Base-by-base conservation (phyloP, 2,329 filamentous ascomycete species). In the Aspergillus japonicus region DNA sequence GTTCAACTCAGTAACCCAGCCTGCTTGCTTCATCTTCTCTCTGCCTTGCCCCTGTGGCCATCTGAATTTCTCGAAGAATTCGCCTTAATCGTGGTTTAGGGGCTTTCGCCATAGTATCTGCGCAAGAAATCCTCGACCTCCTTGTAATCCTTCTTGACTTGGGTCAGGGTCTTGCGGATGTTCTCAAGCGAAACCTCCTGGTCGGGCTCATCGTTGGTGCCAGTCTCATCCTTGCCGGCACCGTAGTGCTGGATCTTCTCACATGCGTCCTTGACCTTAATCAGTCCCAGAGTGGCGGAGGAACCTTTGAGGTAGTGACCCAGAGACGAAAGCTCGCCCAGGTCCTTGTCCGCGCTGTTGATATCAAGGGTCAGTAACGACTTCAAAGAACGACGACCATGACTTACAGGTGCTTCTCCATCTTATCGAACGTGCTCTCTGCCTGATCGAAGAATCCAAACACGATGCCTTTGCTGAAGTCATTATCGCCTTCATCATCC, bases 291-390 rank as follows among this genome's bases (percentile, higher is more conserved):
- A 4, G 95, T 97, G 44, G 95, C 94, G 8, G 94, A 97, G 6
- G 94, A 98, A 61, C 95, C 95, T 80, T 99, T 99, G 68, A 99
- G 84, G 80, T 96, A 99, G 79, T 99, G 95, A 47, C 95, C 95
- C 33, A 96, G 87, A 56, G 85, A 83, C 35, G 92, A 96, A 42
- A 98, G 86, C 66, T 87, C 81, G n/a, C 80, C 76, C 59, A 98
- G 86, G 61, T 96, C 82, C 70, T 85, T 83, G 2, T 83, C 75
- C 66, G 86, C 76, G 65, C 92, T 96, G 10, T 56, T 55, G 55
- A 29, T 16, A 31, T 63, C 47, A 60, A 60, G 12, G 39, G 39
- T 44, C 39, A 44, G 39, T 19, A 33, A 31, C 12, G 48, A 31
- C n/a, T 5, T 23, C n/a, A 3, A 35, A 2, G 19, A 26, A 7